Evolutionary conservation across 169 alveolate genomes (phyloP).

Genomic region (Eimeria praecox): DNA sequence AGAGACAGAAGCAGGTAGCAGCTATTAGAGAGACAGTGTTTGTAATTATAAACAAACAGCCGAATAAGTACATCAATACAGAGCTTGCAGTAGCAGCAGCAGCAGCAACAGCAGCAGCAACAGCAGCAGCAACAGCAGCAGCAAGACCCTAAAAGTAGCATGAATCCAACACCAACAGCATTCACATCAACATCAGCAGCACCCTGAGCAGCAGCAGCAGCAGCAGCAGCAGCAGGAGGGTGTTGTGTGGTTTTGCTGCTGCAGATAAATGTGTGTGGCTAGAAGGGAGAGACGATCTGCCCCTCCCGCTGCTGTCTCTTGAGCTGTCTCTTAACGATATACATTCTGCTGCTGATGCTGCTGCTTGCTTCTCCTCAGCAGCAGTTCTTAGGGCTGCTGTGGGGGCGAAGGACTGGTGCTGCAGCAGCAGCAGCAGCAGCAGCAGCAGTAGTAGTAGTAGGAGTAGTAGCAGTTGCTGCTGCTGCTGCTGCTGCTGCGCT

Average conservation of each 20-base stretch:
- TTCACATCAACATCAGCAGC: neutral
- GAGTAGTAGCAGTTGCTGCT: neutral
- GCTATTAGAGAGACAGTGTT: neutral
- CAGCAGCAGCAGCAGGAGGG: neutral
- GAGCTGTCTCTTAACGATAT: neutral
- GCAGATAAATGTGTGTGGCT: neutral
- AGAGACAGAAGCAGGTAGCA: neutral
- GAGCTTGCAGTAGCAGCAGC: neutral
- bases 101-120: neutral
- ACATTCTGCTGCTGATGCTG: neutral
- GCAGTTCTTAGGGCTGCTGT: slow-evolving; percentile 34
- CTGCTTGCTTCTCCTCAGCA: slow-evolving; percentile 10
- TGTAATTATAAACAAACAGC: neutral
- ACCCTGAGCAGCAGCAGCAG: neutral
- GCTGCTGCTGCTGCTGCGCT: neutral
- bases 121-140: neutral
- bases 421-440: neutral
- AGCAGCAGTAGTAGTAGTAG: neutral
- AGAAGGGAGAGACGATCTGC: neutral
- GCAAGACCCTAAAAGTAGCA: too few species aligned
- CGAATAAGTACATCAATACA: neutral
- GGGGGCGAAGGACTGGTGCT: neutral
- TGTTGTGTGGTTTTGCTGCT: neutral
- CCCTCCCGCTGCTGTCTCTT: slow-evolving; percentile 31
- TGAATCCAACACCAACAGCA: neutral